A percentile compares a stretch with the other conserved stretches of the same genome.
These are phyloP conservation scores for Vigna reflexopilosa DNA, from an alignment of 306 rosid species.

Conservation along the genomic window DNA sequence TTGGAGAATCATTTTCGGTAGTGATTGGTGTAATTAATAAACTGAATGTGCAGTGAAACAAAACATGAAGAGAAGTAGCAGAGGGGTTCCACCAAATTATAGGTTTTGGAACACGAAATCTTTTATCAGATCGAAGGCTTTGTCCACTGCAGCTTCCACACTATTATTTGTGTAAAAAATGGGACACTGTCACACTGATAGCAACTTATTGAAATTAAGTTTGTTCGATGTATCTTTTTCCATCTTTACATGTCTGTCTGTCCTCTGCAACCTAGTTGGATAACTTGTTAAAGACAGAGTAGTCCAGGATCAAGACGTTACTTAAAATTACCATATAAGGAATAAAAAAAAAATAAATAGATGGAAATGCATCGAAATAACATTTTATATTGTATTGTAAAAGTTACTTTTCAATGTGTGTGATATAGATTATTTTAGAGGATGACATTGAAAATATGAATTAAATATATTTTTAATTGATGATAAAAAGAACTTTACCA, in stretches of 20 bases:
- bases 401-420: too few species aligned
- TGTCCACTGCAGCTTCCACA: background rate
- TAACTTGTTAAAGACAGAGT: background rate
- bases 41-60: background rate
- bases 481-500: too few species aligned
- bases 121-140: too few species aligned
- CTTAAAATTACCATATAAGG: background rate
- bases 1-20: background rate
- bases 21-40: background rate
- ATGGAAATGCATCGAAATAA: background rate
- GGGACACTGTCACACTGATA: background rate
- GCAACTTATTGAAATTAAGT: background rate
- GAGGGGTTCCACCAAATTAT: slow-evolving; percentile 14
- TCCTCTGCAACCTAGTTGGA: background rate
- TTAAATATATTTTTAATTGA: too few species aligned
- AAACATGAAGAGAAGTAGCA: slow-evolving; percentile 2
- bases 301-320: background rate
- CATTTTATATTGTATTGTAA: too few species aligned
- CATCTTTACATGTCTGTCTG: background rate
- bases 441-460: too few species aligned
- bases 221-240: background rate
- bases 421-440: too few species aligned
- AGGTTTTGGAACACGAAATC: background rate
- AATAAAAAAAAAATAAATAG: background rate
- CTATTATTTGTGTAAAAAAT: background rate